Base-by-base conservation (phyloP, 1,284 basidiomycete species). In the Cutaneotrichosporon mucoides region DNA sequence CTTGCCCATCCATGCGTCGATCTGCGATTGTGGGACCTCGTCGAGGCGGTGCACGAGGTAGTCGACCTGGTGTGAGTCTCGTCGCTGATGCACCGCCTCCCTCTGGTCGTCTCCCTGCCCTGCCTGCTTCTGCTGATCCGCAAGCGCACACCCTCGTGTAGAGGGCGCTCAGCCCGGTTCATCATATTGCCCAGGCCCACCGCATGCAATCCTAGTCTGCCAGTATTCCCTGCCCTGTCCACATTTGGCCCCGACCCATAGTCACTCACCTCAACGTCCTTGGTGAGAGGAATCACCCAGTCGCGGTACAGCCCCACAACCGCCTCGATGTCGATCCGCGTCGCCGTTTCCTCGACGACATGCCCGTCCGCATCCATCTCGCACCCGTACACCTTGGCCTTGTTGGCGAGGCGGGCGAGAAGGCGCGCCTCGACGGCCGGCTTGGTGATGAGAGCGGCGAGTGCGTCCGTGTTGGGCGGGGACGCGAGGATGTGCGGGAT, bases 201-300 rank as follows among this genome's bases (percentile, higher is more conserved):
- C 24, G 24, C 24, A 24, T 24, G 24, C 24, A 24, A 24, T 24
- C 24, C 24, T 24, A 24, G 24, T 24, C 24, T 24, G 24, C 24
- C 24, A 24, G 24, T 24, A 24, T 24, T 24, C 24, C 24, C 24
- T 24, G 24, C 24, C 24, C 24, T 24, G 24, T 24, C 24, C 24
- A 24, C 24, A 24, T 24, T 24, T 24, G 24, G 24, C 24, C 24
- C 24, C 24, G 24, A 24, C 24, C 24, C 24, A 24, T 24, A 24
- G 24, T 24, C 58, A 73, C 88, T 59, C 71, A 95, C 95, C 88
- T 99, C 96, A 50, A 99, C 92, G 71, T 95, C 92, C 79, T 95
- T 98, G 5, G 96, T 99, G 65, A 99, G 76, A 6, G 96, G 96
- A 60, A 99, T 99, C 65, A 99, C 92, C 73, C 89, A 93, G 68